phyloP scores from a whole-genome alignment of 306 rosid species.

The Castanospermum australe region DNA sequence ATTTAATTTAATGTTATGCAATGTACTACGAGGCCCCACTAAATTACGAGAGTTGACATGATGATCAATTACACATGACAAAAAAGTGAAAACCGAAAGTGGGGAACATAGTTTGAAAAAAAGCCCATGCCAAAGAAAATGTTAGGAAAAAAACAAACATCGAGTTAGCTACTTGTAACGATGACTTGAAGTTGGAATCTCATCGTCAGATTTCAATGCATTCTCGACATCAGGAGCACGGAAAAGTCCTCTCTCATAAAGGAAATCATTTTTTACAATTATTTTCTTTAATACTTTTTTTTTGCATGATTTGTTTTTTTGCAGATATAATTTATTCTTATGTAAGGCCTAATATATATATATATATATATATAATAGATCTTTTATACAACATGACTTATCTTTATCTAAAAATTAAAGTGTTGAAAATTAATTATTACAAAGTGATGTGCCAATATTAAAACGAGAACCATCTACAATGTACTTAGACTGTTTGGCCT shows the following conservation, averaged over 20 bases:
- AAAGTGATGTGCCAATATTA: background rate
- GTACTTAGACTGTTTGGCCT: background rate
- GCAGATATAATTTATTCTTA: no score
- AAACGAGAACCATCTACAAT: background rate
- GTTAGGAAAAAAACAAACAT: conserved; percentile 27
- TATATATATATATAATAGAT: no score
- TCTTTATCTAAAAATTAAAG: no score
- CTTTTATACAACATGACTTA: no score
- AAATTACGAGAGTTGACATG: conserved; percentile 23
- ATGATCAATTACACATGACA: conserved; percentile 2
- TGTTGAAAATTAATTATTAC: no score
- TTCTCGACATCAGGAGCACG: background rate
- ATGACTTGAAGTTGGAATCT: conserved; percentile 16
- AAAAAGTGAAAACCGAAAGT: conserved; percentile 25
- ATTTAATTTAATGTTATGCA: background rate
- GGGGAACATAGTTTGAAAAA: conserved; percentile 37
- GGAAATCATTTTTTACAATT: background rate
- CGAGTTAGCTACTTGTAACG: background rate
- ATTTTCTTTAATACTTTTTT: background rate
- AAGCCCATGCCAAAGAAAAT: conserved; percentile 32
- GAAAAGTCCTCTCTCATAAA: background rate
- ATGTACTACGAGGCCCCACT: conserved; percentile 16
- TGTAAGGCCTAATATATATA: no score
- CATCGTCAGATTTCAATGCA: conserved; percentile 19
- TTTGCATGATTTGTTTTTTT: no score